These are phyloP conservation scores for Raddia guianensis DNA, from an alignment of 176 grass and related monocot genomes.

Conservation along the genomic window DNA sequence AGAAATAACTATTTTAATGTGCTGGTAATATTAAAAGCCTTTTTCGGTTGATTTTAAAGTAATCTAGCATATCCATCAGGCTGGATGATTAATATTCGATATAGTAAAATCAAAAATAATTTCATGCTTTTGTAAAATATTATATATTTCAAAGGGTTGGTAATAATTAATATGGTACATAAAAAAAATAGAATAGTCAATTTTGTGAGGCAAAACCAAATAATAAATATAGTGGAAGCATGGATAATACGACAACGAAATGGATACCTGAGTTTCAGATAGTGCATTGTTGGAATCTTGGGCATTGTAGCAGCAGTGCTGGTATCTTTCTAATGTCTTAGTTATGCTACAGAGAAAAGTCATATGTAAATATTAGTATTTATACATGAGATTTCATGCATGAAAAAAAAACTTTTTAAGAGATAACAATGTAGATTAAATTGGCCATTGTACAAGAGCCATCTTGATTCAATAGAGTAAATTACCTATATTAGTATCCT, in stretches of 20 bases:
- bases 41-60: not conserved
- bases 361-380: not conserved
- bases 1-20: not conserved
- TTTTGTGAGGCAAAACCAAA: not conserved
- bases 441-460: not conserved
- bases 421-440: not conserved
- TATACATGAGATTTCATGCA: not conserved
- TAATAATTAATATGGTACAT: not conserved
- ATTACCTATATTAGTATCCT: not conserved
- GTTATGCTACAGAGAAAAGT: constrained; percentile 48
- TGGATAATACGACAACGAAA: not conserved
- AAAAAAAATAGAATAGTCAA: not conserved
- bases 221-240: not conserved
- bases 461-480: not conserved
- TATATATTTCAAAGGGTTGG: not conserved
- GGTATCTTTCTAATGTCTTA: constrained; percentile 86
- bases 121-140: not conserved
- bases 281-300: constrained; percentile 68
- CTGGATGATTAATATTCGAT: not conserved
- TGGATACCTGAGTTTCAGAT: constrained; percentile 69
- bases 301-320: constrained; percentile 76
- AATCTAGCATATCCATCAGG: not conserved
- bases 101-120: not conserved
- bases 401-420: not conserved
- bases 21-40: too few species aligned